Percentiles rank a stretch among this genome's conserved stretches.
Evolutionary conservation across 208 protist species (phyloP).

Genomic region (Acanthamoeba polyphaga): DNA sequence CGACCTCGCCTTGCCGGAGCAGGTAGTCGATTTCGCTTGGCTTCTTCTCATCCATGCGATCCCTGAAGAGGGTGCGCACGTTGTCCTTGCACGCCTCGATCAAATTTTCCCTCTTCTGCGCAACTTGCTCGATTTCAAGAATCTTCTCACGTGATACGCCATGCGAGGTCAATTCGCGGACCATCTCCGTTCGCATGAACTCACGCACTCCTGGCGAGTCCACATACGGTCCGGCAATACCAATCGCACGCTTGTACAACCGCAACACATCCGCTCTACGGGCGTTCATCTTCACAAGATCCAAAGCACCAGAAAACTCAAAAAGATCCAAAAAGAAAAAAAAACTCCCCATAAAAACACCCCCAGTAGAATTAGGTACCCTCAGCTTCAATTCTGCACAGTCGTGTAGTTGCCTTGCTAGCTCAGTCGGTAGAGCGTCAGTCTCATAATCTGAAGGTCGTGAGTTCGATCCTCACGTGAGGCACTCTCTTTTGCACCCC

Average conservation of each 20-base stretch:
- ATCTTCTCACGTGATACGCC: neutral
- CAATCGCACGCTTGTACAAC: neutral
- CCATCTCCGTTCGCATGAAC: constrained; percentile 59
- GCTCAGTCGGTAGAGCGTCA: constrained; percentile 81
- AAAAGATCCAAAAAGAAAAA: neutral
- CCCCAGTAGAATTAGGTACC: too few species aligned
- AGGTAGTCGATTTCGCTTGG: neutral
- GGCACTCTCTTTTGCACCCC: constrained; percentile 5
- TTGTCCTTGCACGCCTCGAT: constrained; percentile 3
- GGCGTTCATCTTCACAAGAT: neutral
- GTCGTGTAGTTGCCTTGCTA: constrained; percentile 12
- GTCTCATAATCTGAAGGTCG: constrained; percentile 81
- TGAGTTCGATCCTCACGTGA: constrained; percentile 80
- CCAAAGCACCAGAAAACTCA: neutral
- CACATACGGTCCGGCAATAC: neutral
- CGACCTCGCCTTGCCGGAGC: constrained; percentile 9
- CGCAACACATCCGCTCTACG: neutral
- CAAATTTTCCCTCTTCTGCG: constrained; percentile 7
- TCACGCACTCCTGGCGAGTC: neutral
- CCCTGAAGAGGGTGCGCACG: neutral
- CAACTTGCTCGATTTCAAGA: neutral
- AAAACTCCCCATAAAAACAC: too few species aligned
- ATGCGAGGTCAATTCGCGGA: neutral
- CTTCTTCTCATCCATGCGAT: neutral
- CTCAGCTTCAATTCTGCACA: too few species aligned